A percentile compares a stretch with the other conserved stretches of the same genome.
These are phyloP conservation scores for Conoideocrella luteorostrata DNA, from an alignment of 2,329 filamentous ascomycete species.

Conservation along the genomic window DNA sequence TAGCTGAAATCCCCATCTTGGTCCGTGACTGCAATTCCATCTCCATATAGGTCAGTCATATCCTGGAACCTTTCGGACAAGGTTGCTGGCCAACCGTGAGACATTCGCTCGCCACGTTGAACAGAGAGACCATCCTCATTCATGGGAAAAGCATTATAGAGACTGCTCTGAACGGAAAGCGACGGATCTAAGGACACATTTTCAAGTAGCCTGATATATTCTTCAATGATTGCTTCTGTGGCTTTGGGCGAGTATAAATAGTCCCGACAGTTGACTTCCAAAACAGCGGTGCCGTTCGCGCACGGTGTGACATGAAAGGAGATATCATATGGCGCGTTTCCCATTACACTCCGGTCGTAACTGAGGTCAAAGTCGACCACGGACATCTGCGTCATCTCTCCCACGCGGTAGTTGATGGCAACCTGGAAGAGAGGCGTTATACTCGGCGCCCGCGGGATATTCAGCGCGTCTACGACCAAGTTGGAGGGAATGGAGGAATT, in stretches of 20 bases:
- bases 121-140: not conserved
- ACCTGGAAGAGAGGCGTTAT: constrained; percentile 40
- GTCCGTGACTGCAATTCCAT: not conserved
- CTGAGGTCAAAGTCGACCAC: not conserved
- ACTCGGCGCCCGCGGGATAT: constrained; percentile 28
- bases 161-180: not conserved
- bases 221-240: not conserved
- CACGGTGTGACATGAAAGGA: not conserved
- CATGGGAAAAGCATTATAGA: no score
- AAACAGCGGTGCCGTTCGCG: not conserved
- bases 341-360: no score
- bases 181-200: not conserved
- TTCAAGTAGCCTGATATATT: not conserved
- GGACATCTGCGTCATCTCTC: not conserved
- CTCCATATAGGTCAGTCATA: not conserved
- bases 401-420: constrained; percentile 34
- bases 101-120: not conserved
- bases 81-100: not conserved
- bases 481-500: no score
- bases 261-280: not conserved
- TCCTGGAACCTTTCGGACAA: not conserved
- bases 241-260: not conserved
- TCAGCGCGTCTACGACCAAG: constrained; percentile 34
- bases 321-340: not conserved
- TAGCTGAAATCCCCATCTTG: not conserved